Percentiles rank a stretch among this genome's conserved stretches.
Evolutionary conservation across 1,284 basidiomycete species (phyloP).

Genomic region (Neonothopanus nambi): DNA sequence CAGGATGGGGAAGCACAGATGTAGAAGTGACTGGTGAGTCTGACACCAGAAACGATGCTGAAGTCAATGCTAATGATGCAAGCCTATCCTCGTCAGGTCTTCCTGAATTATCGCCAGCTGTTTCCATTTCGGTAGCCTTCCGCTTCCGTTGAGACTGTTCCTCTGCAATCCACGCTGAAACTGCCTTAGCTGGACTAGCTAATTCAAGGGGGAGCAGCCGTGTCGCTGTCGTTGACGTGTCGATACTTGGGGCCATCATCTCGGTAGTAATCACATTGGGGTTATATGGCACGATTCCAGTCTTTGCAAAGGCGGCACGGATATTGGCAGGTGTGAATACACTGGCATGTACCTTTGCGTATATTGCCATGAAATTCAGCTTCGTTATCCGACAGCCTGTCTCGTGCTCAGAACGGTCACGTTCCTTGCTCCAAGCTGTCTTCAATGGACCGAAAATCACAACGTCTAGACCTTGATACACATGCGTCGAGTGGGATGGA

Average conservation of each 20-base stretch:
- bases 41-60: neutral
- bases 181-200: neutral
- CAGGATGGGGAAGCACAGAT: neutral
- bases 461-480: conserved; percentile 25
- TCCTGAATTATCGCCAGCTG: neutral
- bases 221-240: conserved; percentile 3
- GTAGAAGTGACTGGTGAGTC: neutral
- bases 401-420: conserved; percentile 13
- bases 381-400: neutral
- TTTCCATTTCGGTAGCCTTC: neutral
- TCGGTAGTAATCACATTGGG: conserved; percentile 11
- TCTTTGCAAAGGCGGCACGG: conserved; percentile 18
- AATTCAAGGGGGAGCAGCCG: neutral
- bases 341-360: conserved; percentile 10
- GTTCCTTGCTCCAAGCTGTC: conserved; percentile 14
- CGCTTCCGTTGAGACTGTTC: neutral
- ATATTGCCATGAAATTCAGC: conserved; percentile 18
- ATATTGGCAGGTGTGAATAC: conserved; percentile 19
- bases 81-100: neutral
- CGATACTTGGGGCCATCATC: conserved; percentile 19
- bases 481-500: conserved; percentile 25
- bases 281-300: conserved; percentile 21
- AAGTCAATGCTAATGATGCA: neutral
- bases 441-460: conserved; percentile 22
- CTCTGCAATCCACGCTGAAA: neutral